phyloP scores from a whole-genome alignment of 108 stramenopile species.

The Aurantiochytrium sp. region DNA sequence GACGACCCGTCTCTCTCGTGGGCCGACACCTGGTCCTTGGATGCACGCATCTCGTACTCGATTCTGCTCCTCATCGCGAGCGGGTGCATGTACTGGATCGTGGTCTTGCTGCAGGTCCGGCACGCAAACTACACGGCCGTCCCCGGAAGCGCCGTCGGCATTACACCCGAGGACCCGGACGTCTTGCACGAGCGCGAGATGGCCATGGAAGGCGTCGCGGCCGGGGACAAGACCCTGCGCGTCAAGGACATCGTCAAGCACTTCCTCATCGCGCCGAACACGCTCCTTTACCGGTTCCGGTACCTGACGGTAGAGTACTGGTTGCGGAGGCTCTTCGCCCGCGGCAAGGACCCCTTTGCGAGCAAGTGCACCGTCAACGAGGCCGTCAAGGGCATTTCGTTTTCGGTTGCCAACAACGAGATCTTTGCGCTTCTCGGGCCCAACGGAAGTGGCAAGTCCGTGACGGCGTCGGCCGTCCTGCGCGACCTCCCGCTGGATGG shows the following conservation, averaged over 20 bases:
- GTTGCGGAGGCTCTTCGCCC: not conserved
- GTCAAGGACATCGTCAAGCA: conserved; percentile 41
- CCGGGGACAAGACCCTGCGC: not conserved
- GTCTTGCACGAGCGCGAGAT: conserved; percentile 39
- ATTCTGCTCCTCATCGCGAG: conserved; percentile 43
- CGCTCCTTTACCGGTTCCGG: not conserved
- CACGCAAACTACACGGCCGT: not conserved
- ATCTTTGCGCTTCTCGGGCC: not conserved
- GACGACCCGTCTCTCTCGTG: conserved; percentile 43
- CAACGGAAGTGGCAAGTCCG: not conserved
- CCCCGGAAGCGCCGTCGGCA: not conserved
- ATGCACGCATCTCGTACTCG: conserved; percentile 44
- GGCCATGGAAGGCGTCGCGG: conserved; percentile 42
- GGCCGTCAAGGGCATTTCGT: conserved; percentile 1
- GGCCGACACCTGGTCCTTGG: conserved; percentile 46
- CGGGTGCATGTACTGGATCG: conserved; percentile 45
- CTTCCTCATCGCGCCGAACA: not conserved
- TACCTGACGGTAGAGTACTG: not conserved
- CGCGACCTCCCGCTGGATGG: not conserved
- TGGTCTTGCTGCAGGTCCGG: conserved; percentile 40
- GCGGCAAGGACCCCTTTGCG: not conserved
- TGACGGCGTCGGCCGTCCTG: not conserved
- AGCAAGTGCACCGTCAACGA: not conserved
- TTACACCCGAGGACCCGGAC: conserved; percentile 27
- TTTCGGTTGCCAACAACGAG: not conserved